phyloP scores from a whole-genome alignment of 2,329 filamentous ascomycete species.

The Cladophialophora chaetospira region DNA sequence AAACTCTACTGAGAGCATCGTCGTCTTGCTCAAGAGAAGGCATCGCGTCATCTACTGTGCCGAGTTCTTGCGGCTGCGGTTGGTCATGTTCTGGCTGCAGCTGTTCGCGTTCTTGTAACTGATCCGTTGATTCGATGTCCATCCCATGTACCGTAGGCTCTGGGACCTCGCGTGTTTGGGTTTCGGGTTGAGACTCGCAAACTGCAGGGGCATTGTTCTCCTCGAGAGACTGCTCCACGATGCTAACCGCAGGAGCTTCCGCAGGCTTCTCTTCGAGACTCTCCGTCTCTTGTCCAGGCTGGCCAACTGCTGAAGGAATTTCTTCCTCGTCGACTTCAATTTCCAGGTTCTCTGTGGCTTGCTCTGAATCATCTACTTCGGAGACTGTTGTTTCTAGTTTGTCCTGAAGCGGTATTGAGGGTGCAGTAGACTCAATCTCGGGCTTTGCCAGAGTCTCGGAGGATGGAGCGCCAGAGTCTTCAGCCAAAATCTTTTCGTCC shows the following conservation, averaged over 20 bases:
- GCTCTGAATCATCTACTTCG: not conserved
- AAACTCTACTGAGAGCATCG: conserved; percentile 36
- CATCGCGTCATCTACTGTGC: not conserved
- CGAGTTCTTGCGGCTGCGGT: not conserved
- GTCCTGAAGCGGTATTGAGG: not conserved
- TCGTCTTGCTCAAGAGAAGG: not conserved
- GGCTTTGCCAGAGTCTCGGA: not conserved
- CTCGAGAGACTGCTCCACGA: not conserved
- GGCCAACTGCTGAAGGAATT: not conserved
- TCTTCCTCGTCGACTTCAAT: not conserved
- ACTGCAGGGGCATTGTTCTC: not conserved
- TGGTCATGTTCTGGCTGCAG: not conserved
- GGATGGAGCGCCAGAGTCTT: not conserved
- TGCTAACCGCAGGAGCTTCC: not conserved
- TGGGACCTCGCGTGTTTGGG: not conserved
- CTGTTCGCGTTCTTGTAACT: too few species aligned
- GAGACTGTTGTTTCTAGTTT: not conserved
- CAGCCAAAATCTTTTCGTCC: not conserved
- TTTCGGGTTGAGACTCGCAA: not conserved
- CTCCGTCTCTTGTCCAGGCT: not conserved
- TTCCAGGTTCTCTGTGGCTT: not conserved
- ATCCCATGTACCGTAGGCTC: not conserved
- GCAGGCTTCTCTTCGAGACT: not conserved
- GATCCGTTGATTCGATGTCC: not conserved
- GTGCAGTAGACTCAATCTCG: not conserved